Conservation (phyloP, 495 filamentous ascomycete species). For the Tricharina praecox region DNA sequence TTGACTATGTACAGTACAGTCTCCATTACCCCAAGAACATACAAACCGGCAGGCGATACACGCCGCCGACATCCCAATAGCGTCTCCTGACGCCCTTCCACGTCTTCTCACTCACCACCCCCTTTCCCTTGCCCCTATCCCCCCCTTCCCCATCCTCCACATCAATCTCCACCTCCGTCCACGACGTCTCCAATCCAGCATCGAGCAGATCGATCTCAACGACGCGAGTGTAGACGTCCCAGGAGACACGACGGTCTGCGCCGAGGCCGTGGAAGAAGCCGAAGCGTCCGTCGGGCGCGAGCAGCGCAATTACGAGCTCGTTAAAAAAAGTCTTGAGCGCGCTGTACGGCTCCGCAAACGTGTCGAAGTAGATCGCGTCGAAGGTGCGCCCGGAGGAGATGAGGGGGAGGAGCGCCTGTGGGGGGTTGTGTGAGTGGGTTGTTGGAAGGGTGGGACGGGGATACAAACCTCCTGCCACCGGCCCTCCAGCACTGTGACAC, state of each 20-base stretch:
- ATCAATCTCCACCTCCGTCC: constrained; percentile 35
- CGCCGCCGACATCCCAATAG: constrained; percentile 66
- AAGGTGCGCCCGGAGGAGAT: constrained; percentile 53
- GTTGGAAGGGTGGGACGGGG: not conserved
- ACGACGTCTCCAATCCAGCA: constrained; percentile 77
- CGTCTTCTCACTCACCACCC: too few relatives aligned
- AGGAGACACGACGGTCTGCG: constrained; percentile 78
- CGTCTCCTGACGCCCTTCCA: constrained; percentile 76
- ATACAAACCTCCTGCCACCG: constrained; percentile 22
- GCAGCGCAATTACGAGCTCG: constrained; percentile 63
- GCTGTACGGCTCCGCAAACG: constrained; percentile 81
- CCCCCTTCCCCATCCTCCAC: too few relatives aligned
- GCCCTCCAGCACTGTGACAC: constrained; percentile 44
- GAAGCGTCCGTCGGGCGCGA: constrained; percentile 49
- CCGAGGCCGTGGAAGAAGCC: constrained; percentile 94
- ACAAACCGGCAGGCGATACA: constrained; percentile 50
- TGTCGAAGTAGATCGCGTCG: constrained; percentile 95
- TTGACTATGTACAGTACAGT: too few relatives aligned
- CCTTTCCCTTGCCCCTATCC: too few relatives aligned
- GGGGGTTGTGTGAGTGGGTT: constrained; percentile 33
- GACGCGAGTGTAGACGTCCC: constrained; percentile 89
- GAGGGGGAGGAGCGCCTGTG: constrained; percentile 55
- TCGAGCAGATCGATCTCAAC: constrained; percentile 83
- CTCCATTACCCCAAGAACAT: constrained; percentile 23
- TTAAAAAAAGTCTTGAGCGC: constrained; percentile 76